Evolutionary conservation across 306 rosid species (phyloP).

Genomic region (Vicia faba): DNA sequence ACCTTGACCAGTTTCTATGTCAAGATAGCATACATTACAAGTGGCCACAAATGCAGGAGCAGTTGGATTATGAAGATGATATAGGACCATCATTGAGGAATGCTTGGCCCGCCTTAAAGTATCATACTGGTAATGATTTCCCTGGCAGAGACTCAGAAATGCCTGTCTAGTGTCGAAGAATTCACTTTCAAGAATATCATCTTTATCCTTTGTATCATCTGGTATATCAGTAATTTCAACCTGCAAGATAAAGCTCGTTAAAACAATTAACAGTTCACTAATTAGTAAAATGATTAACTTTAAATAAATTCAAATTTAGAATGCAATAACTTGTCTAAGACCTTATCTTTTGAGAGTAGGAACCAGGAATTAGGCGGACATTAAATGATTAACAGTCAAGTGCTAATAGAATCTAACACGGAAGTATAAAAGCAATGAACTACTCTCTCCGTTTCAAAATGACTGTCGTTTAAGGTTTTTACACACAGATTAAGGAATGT

Average conservation of each 20-base stretch:
- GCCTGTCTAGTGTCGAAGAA: conserved; percentile 99
- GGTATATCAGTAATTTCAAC: conserved; percentile 74
- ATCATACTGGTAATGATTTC: conserved; percentile 97
- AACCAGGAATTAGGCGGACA: conserved; percentile 6
- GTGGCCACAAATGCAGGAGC: conserved; percentile 91
- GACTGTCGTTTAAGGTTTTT: too few species aligned
- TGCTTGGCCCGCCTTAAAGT: conserved; percentile 97
- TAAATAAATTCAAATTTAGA: neutral
- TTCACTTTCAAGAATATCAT: conserved; percentile 98
- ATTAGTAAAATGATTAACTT: too few species aligned
- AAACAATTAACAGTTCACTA: neutral
- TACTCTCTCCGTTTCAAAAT: too few species aligned
- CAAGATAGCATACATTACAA: conserved; percentile 79
- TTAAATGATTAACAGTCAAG: conserved; percentile 11
- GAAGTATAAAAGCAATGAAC: conserved; percentile 5
- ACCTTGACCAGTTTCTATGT: conserved; percentile 96
- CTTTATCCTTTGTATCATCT: conserved; percentile 86
- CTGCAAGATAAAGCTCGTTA: conserved; percentile 45
- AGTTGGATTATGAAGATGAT: conserved; percentile 99
- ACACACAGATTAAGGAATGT: too few species aligned
- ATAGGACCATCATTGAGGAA: conserved; percentile 98
- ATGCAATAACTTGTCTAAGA: conserved; percentile 16
- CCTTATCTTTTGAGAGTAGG: conserved; percentile 2
- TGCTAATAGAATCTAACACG: conserved; percentile 18
- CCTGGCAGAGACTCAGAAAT: conserved; percentile 97